phyloP scores from a whole-genome alignment of 768 basidiomycete genomes.

The Boletus edulis region DNA sequence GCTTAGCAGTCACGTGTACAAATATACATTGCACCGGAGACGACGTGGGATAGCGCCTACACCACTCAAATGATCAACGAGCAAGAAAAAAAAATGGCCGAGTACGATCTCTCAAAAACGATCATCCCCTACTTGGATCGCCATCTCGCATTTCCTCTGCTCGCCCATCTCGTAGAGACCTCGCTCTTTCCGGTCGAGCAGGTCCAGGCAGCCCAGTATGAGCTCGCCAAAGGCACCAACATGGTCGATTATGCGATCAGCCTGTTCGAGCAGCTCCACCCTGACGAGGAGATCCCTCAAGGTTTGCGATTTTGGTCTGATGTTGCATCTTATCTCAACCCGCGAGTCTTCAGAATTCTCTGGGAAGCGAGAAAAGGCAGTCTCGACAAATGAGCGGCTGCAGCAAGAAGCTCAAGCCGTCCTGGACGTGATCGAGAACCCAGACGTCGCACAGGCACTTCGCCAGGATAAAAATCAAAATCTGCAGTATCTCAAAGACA shows the following conservation, averaged over 20 bases:
- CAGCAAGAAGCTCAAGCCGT: conserved; percentile 91
- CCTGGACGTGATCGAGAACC: conserved; percentile 93
- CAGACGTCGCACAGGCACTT: conserved; percentile 90
- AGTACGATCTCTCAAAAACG: conserved; percentile 88
- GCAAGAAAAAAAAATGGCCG: conserved; percentile 55
- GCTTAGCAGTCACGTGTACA: too few relatives aligned
- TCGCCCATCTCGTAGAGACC: conserved; percentile 80
- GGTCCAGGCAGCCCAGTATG: conserved; percentile 90
- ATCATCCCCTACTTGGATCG: conserved; percentile 92
- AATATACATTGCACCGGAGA: too few relatives aligned
- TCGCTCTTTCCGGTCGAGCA: conserved; percentile 76
- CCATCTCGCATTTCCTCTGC: conserved; percentile 90
- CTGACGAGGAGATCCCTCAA: conserved; percentile 63
- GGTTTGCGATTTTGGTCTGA: conserved; percentile 42
- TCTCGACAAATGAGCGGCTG: conserved; percentile 79
- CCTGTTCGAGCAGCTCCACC: conserved; percentile 76
- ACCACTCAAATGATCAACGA: too few relatives aligned
- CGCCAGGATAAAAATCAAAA: conserved; percentile 98
- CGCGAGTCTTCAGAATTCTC: conserved; percentile 64
- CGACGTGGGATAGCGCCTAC: too few relatives aligned
- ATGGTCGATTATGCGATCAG: conserved; percentile 94
- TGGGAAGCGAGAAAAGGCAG: conserved; percentile 75
- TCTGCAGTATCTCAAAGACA: conserved; percentile 88
- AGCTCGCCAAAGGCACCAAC: conserved; percentile 94
- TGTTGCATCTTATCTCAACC: not conserved